These are phyloP conservation scores for Pseudotsuga menziesii DNA, from an alignment of 75 land plant species.

Conservation along the genomic window DNA sequence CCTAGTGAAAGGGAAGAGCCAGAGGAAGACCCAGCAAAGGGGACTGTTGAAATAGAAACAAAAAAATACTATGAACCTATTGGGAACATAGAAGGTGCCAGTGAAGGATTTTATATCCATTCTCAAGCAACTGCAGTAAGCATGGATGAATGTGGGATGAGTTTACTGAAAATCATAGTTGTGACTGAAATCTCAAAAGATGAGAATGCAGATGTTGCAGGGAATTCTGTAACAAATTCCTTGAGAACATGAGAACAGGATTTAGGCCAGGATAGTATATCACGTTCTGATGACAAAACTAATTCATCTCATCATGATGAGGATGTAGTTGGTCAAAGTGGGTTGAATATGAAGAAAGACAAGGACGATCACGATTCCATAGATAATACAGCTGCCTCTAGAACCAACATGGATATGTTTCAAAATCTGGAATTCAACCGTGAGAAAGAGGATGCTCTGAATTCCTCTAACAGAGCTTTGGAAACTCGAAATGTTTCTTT, in stretches of 20 bases:
- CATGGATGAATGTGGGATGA: slow-evolving; percentile 81
- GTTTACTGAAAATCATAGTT: slow-evolving; percentile 89
- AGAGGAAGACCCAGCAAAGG: not conserved
- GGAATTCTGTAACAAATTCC: not conserved
- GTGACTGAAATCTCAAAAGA: slow-evolving; percentile 52
- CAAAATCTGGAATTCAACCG: not conserved
- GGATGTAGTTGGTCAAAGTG: not conserved
- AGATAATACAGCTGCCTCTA: too few species aligned
- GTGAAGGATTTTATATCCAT: slow-evolving; percentile 49
- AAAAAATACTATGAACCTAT: slow-evolving; percentile 21
- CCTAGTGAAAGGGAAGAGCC: not conserved
- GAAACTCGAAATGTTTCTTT: not conserved
- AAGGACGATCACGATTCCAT: not conserved
- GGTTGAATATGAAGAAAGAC: not conserved
- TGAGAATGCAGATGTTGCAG: not conserved
- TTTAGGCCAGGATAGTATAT: not conserved
- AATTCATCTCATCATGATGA: not conserved
- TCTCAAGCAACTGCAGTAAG: slow-evolving; percentile 33
- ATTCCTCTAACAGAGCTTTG: not conserved
- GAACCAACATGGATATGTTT: too few species aligned
- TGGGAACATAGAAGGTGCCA: slow-evolving; percentile 43
- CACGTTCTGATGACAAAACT: not conserved
- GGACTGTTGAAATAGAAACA: slow-evolving; percentile 5
- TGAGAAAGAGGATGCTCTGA: not conserved
- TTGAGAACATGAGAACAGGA: slow-evolving; percentile 11